Base-by-base conservation (phyloP, 2,329 filamentous ascomycete species). In the Phialophora expanda region DNA sequence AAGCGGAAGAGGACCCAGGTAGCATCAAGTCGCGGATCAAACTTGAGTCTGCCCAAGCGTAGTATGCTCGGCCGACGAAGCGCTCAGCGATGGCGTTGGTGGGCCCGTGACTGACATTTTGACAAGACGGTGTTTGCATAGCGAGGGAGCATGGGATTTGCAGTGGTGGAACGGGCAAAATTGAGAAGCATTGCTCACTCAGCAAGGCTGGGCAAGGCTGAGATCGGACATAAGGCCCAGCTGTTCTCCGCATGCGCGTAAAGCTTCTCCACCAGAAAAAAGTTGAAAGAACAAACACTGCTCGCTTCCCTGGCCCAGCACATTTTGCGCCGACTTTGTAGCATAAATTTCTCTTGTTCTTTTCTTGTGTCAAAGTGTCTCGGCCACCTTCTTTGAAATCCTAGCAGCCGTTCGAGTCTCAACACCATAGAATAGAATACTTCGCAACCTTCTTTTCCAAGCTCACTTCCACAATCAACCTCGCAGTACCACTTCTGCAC, bases 1-100 rank as follows among this genome's bases (percentile, higher is more conserved):
- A 93, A 78, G 89, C 89, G 56, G 90, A 91, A 65, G 68, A 70
- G 41, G 62, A 67, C 11, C 48, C 44, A 44, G 66, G 61, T 65
- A 62, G 58, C 26, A 61, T 57, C 59, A 71, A 69, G 56, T 65
- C 68, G 28, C 59, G 61, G 30, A 55, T 74, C 76, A 78, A 58
- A 77, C 76, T 58, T 73, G 78, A 68, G 41, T 34, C 55, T 24
- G 56, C 34, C 6, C 65, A 64, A 46, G 26, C 44, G 24, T 66
- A 38, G 56, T 24, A 38, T 28, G 26, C 48, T 59, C 20, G 7
- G 20, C 12, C 17, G 12, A 14, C 50, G 26, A 55, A 34, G 22
- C 22, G 17, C 53, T 50, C 30, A 56, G 53, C 51, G 53, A 59
- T 22, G 61, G 54, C 61, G 54, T 64, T 58, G 54, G 34, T 41